These are phyloP conservation scores for Crithidia thermophila DNA, from an alignment of 208 protist species.

Conservation along the genomic window DNA sequence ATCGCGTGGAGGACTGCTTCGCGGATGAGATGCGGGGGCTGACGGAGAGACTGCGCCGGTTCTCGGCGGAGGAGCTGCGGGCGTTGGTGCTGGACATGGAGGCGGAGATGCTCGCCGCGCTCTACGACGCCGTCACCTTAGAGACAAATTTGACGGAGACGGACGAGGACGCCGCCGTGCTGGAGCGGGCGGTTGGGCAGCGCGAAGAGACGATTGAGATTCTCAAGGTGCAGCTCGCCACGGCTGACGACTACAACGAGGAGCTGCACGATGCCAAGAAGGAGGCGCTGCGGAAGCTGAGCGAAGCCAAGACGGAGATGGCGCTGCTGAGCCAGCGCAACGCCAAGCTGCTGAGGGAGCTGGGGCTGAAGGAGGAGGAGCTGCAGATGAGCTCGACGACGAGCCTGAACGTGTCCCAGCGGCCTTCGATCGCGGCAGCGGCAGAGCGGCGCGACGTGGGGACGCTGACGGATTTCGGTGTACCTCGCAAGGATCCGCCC, in stretches of 20 bases:
- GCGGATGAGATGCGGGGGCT: constrained; percentile 3
- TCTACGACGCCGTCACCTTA: constrained; percentile 33
- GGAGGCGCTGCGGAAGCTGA: constrained; percentile 48
- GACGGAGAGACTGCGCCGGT: constrained; percentile 6
- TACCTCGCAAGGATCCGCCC: neutral
- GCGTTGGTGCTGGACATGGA: constrained; percentile 28
- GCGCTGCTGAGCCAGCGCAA: constrained; percentile 46
- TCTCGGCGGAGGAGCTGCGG: constrained; percentile 34
- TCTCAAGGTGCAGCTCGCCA: constrained; percentile 40
- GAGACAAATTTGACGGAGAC: constrained; percentile 30
- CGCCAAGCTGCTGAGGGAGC: constrained; percentile 27
- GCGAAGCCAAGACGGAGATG: constrained; percentile 55
- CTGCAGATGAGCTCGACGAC: constrained; percentile 14
- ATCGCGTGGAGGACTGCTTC: neutral
- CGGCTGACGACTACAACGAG: constrained; percentile 37
- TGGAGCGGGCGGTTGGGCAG: constrained; percentile 35
- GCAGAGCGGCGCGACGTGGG: constrained; percentile 9
- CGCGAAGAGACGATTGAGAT: constrained; percentile 43
- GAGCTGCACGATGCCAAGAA: constrained; percentile 51
- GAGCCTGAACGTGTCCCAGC: constrained; percentile 5
- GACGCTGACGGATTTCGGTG: neutral
- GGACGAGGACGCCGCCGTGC: constrained; percentile 32
- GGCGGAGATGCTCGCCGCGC: constrained; percentile 15
- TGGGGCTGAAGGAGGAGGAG: constrained; percentile 24
- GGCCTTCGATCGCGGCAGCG: neutral